Evolutionary conservation across 371 early-diverging fungal genomes (phyloP).

Genomic region (Nematocida major): DNA sequence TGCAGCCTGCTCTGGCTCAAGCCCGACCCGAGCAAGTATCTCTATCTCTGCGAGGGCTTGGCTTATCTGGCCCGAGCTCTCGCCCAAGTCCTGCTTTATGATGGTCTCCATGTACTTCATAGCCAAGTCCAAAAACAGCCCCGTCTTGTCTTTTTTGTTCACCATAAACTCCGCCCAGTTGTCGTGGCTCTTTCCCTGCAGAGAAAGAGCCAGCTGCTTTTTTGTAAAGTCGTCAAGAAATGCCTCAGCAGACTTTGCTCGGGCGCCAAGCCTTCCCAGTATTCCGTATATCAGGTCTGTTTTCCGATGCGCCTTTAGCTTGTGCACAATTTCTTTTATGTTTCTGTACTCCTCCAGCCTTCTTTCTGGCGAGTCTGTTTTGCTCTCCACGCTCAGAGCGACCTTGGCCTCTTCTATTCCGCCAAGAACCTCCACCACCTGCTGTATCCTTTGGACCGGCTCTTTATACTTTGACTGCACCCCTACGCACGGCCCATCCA

Average conservation of each 20-base stretch:
- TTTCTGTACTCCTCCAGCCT: not conserved
- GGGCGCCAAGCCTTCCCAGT: not conserved
- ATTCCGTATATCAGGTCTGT: not conserved
- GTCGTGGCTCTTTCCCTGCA: not conserved
- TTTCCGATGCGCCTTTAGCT: not conserved
- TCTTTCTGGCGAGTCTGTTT: not conserved
- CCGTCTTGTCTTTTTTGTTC: not conserved
- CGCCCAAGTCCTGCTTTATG: not conserved
- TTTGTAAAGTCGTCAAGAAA: constrained; percentile 7
- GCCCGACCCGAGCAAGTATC: constrained; percentile 9
- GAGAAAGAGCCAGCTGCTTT: not conserved
- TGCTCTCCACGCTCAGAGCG: not conserved
- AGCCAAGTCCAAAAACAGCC: not conserved
- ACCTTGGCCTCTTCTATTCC: constrained; percentile 23
- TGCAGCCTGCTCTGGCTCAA: not conserved
- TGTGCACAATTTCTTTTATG: not conserved
- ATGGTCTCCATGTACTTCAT: not conserved
- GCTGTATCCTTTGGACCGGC: constrained; percentile 29
- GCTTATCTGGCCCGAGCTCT: not conserved
- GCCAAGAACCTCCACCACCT: constrained; percentile 4
- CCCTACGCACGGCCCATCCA: not conserved
- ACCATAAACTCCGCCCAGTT: constrained; percentile 23
- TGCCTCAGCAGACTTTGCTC: not conserved
- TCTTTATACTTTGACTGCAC: constrained; percentile 6
- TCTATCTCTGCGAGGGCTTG: not conserved